Evolutionary conservation across 805 yeast species (phyloP).

Genomic region (Yamadazyma ubonensis): DNA sequence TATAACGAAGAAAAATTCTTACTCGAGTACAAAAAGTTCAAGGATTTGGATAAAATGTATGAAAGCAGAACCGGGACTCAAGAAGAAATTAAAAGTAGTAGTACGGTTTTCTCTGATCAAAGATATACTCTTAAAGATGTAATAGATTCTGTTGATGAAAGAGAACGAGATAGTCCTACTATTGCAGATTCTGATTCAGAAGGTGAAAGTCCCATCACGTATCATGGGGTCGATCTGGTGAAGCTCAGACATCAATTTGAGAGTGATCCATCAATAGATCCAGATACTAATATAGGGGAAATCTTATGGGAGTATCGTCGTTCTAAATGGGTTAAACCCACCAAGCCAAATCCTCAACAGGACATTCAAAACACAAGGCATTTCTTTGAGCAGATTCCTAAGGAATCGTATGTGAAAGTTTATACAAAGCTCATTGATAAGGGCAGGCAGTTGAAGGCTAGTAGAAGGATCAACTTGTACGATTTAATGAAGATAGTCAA

Average conservation of each 20-base stretch:
- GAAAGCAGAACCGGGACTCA: conserved; percentile 17
- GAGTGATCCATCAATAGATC: conserved; percentile 13
- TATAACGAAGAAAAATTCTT: conserved; percentile 33
- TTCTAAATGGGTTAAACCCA: conserved; percentile 55
- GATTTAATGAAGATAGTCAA: conserved; percentile 72
- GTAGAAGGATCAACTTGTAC: conserved; percentile 63
- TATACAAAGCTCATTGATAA: conserved; percentile 71
- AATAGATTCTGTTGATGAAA: conserved; percentile 21
- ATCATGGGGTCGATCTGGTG: conserved; percentile 26
- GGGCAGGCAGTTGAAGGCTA: conserved; percentile 59
- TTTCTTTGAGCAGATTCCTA: conserved; percentile 38
- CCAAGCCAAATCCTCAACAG: not conserved
- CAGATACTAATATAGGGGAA: conserved; percentile 21
- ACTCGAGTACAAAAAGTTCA: conserved; percentile 29
- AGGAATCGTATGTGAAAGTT: conserved; percentile 56
- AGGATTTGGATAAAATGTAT: conserved; percentile 33
- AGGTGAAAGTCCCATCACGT: conserved; percentile 12
- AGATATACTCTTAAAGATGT: conserved; percentile 20
- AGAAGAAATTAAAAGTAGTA: conserved; percentile 15
- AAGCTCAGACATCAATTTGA: conserved; percentile 33
- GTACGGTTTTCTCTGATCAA: conserved; percentile 13
- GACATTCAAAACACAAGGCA: conserved; percentile 3
- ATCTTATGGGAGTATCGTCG: conserved; percentile 71
- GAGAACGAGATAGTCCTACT: too few species aligned
- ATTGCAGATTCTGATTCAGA: too few species aligned